phyloP scores from a whole-genome alignment of 1,284 basidiomycete species.

The Fistulinella cinereoalba region DNA sequence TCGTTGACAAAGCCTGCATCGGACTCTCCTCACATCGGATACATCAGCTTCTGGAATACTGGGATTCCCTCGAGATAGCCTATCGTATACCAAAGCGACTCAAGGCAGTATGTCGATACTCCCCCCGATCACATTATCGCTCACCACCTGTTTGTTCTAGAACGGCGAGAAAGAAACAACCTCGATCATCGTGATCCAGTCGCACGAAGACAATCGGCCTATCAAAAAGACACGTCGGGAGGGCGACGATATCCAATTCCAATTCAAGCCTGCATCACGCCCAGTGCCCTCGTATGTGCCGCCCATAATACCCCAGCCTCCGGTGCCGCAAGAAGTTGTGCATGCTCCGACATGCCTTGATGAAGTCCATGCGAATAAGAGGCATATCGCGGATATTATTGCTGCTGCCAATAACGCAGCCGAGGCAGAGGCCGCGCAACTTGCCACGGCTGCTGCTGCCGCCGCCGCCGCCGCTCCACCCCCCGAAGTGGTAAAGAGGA shows the following conservation, averaged over 20 bases:
- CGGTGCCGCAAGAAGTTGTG: too few species aligned
- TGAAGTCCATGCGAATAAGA: constrained; percentile 10
- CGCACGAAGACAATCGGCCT: constrained; percentile 30
- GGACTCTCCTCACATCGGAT: neutral
- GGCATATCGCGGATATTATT: constrained; percentile 45
- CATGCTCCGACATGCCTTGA: neutral
- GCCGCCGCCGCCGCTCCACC: constrained; percentile 2
- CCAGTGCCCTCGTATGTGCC: neutral
- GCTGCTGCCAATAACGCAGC: constrained; percentile 46
- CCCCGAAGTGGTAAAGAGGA: constrained; percentile 31
- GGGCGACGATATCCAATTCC: constrained; percentile 22
- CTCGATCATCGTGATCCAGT: constrained; percentile 14
- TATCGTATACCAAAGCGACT: constrained; percentile 83
- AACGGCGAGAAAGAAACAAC: constrained; percentile 29
- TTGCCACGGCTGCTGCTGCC: constrained; percentile 34
- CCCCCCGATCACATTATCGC: neutral
- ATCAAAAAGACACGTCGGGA: constrained; percentile 34
- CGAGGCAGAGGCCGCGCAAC: constrained; percentile 39
- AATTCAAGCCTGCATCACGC: constrained; percentile 12
- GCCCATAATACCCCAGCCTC: neutral
- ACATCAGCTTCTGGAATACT: constrained; percentile 64
- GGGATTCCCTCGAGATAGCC: constrained; percentile 72
- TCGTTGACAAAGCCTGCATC: constrained; percentile 8
- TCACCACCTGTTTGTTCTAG: constrained; percentile 13
- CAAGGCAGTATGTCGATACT: constrained; percentile 40